Evolutionary conservation across 2,329 filamentous ascomycete genomes (phyloP), one percentile per base, ranked within the genome.

Genomic region (Cordyceps tenuipes): DNA sequence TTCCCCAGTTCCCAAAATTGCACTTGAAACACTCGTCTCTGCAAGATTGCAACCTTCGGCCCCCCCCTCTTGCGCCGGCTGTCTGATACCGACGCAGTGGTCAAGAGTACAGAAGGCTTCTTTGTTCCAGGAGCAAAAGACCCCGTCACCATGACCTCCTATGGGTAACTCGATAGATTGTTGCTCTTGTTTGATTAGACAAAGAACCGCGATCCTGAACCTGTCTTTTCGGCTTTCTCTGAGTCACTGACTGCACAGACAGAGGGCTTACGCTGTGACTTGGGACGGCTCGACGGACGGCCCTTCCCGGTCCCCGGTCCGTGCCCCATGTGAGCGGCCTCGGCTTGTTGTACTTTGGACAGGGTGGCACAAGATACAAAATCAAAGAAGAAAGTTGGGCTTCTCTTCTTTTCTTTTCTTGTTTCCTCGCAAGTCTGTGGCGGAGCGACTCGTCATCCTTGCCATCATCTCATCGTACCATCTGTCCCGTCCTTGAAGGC

Each of bases 1-100:
- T 61, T 59, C 60, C 60, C 60, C 60, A 56, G 60, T 46, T 52
- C 56, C 55, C 12, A 15, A 15, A 62, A 62, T 59, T 54, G 56
- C 44, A 62, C 51, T 44, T 62, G 60, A 62, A 62, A 62, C 60
- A 62, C 41, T 52, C 31, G 60, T 48, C 39, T 51, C 43, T 53
- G 21, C 19, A n/a, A n/a, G 29, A 29, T 8, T 29, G 29, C 29
- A 29, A 29, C 29, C 29, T 29, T 29, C 29, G 29, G 3, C 29
- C 48, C 19, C n/a, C 44, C 8, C 21, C 6, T 6, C 39, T 12
- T 12, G 3, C 13, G 3, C 39, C 39, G 58, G 58, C 15, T 55
- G 58, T 53, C 43, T 55, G 44, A 60, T 60, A 60, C 58, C 51
- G 58, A 56, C 23, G 49, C 59, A 53, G 47, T 61, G 47, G 59